phyloP scores from a whole-genome alignment of 352 stramenopile species.

The Phytophthora boehmeriae region DNA sequence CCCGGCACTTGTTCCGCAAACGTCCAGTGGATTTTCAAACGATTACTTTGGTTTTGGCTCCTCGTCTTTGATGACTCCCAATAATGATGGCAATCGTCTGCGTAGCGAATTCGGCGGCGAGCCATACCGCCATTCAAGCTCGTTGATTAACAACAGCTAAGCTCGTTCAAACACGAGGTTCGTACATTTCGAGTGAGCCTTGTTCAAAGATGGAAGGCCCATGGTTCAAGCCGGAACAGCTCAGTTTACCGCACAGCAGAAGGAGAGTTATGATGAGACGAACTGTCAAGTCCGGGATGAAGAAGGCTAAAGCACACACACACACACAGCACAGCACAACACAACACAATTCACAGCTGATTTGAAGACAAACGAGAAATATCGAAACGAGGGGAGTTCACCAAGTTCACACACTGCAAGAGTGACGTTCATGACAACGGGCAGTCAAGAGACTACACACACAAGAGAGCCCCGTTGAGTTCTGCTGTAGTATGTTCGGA shows the following conservation, averaged over 20 bases:
- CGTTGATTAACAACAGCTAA: constrained; percentile 58
- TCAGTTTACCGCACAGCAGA: background rate
- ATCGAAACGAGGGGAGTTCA: constrained; percentile 11
- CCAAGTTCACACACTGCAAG: constrained; percentile 11
- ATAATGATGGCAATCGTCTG: constrained; percentile 32
- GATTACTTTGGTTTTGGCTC: constrained; percentile 44
- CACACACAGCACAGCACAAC: constrained; percentile 11
- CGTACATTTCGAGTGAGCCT: background rate
- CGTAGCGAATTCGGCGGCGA: constrained; percentile 40
- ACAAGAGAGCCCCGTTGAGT: constrained; percentile 17
- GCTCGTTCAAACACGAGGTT: background rate
- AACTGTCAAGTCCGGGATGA: background rate
- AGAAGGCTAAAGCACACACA: background rate
- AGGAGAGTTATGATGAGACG: background rate
- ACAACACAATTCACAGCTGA: constrained; percentile 25
- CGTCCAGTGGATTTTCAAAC: constrained; percentile 34
- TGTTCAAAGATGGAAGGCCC: constrained; percentile 4
- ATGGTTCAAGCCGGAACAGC: background rate
- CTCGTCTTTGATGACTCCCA: constrained; percentile 28
- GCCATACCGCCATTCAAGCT: constrained; percentile 46
- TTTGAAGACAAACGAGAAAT: constrained; percentile 22
- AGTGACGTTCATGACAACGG: constrained; percentile 9
- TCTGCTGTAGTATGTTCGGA: constrained; percentile 18
- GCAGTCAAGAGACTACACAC: constrained; percentile 27
- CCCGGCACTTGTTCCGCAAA: constrained; percentile 50